These are phyloP conservation scores for Chrysopogon serrulatus DNA, from an alignment of 176 grass and related monocot genomes.

Conservation along the genomic window DNA sequence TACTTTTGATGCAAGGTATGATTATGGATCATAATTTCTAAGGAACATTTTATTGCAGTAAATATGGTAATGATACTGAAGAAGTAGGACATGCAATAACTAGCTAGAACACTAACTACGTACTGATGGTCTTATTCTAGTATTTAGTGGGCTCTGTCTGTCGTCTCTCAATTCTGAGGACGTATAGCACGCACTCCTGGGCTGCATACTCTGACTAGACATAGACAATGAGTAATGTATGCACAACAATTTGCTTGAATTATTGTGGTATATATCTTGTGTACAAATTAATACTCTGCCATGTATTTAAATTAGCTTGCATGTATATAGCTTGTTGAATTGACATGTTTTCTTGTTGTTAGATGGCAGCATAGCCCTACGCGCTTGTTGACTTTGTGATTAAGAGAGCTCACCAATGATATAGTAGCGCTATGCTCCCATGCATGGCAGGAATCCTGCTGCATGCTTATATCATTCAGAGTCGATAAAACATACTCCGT, in stretches of 20 bases:
- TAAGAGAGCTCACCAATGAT: too few species aligned
- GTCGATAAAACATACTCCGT: not conserved
- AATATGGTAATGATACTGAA: too few species aligned
- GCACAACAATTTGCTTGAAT: not conserved
- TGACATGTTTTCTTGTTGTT: not conserved
- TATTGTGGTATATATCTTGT: not conserved
- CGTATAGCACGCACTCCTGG: too few species aligned
- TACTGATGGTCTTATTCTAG: too few species aligned
- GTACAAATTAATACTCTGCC: not conserved
- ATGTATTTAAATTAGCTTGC: not conserved
- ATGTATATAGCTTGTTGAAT: not conserved
- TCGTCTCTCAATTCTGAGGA: too few species aligned
- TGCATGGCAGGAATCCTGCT: not conserved
- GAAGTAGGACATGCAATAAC: too few species aligned
- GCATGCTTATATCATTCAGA: not conserved
- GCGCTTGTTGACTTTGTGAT: not conserved
- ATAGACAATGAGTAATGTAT: not conserved
- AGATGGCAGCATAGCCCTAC: not conserved
- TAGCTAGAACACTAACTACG: too few species aligned
- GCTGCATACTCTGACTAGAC: too few species aligned
- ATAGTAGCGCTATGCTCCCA: not conserved
- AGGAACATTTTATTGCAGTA: too few species aligned
- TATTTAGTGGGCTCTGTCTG: too few species aligned
- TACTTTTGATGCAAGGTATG: too few species aligned
- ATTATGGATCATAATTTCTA: too few species aligned